These are phyloP conservation scores for Crithidia fasciculata DNA, from an alignment of 208 protist genomes.

Conservation along the genomic window DNA sequence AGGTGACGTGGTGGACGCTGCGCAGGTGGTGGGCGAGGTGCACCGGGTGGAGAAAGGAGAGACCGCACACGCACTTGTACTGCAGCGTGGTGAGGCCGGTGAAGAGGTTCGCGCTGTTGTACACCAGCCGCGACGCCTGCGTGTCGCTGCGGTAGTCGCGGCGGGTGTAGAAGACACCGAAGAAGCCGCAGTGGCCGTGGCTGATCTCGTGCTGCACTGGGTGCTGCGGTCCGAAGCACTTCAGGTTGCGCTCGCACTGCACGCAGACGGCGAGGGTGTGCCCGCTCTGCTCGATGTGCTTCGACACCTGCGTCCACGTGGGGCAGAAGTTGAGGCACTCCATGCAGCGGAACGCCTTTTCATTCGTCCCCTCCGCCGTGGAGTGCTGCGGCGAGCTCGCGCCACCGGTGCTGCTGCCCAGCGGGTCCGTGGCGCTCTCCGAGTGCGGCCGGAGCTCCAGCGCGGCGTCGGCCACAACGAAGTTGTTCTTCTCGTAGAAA, in stretches of 20 bases:
- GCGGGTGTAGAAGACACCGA: constrained; percentile 64
- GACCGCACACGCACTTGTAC: constrained; percentile 72
- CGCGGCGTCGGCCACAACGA: constrained; percentile 21
- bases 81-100: constrained; percentile 55
- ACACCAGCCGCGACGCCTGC: constrained; percentile 26
- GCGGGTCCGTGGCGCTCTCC: background rate
- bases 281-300: constrained; percentile 58
- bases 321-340: constrained; percentile 57
- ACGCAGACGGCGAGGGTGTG: constrained; percentile 69
- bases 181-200: constrained; percentile 59
- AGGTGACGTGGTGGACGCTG: constrained; percentile 45
- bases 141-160: constrained; percentile 59
- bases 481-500: constrained; percentile 33
- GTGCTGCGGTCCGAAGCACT: constrained; percentile 62
- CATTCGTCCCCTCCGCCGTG: background rate
- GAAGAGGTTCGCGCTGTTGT: constrained; percentile 43
- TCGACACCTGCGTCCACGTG: constrained; percentile 76
- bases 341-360: constrained; percentile 57
- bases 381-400: background rate
- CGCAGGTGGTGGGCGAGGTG: constrained; percentile 69
- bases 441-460: background rate
- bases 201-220: constrained; percentile 62
- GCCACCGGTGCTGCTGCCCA: background rate
- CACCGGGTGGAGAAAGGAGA: constrained; percentile 57
- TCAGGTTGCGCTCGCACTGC: constrained; percentile 51